Conservation (phyloP, 1,139 yeast species). For the Scheffersomyces cryptocercus region DNA sequence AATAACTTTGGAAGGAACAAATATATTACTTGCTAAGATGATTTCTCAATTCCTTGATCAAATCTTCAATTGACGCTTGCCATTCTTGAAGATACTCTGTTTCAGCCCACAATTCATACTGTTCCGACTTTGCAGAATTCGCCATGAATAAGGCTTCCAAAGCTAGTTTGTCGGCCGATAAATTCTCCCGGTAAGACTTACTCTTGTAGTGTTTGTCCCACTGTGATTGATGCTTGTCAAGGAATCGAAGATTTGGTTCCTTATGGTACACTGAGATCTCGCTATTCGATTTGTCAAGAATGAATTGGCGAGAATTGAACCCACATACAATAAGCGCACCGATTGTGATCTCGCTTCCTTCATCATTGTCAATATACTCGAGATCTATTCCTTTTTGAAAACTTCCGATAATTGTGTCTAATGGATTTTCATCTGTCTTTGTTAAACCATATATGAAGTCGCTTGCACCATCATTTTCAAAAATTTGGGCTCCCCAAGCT, state of each 20-base stretch:
- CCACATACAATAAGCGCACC: constrained; percentile 1
- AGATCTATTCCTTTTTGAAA: neutral
- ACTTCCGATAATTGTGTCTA: neutral
- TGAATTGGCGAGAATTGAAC: neutral
- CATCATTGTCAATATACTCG: constrained; percentile 1
- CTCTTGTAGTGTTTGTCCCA: neutral
- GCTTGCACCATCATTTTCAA: constrained; percentile 15
- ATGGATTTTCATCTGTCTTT: constrained; percentile 3
- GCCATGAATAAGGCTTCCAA: neutral
- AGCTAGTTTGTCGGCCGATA: neutral
- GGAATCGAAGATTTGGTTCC: neutral
- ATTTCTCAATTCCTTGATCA: neutral
- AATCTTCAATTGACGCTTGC: neutral
- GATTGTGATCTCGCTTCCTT: constrained; percentile 1
- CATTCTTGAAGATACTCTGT: constrained; percentile 1
- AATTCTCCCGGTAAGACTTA: neutral
- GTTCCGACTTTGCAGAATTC: constrained; percentile 1
- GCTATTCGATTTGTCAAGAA: neutral
- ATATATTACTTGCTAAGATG: too few species aligned
- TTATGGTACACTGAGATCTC: neutral
- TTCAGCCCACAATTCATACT: constrained; percentile 3
- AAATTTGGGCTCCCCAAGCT: constrained; percentile 15
- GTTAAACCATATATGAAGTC: constrained; percentile 9
- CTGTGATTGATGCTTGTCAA: neutral
- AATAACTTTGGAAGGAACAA: too few species aligned